A percentile compares a stretch with the other conserved stretches of the same genome.
Conservation (phyloP, 2,329 filamentous ascomycete genomes). For the Penicillium corylophilum region DNA sequence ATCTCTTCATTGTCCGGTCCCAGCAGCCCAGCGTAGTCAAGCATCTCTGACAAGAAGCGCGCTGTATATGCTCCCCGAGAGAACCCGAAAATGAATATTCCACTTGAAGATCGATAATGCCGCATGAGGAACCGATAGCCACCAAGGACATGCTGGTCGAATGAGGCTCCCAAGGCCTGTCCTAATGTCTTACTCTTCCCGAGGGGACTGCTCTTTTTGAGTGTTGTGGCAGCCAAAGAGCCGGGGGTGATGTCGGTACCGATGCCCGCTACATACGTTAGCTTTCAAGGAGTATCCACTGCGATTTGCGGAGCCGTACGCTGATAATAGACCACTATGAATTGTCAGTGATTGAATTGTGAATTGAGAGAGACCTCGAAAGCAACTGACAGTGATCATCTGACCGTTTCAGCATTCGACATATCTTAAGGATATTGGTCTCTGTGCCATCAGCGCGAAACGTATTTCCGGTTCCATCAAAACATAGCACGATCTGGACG, state of each 20-base stretch:
- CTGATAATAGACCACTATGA: slow-evolving; percentile 30
- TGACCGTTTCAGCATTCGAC: slow-evolving; percentile 37
- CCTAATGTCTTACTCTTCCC: slow-evolving; percentile 43
- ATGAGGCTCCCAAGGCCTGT: slow-evolving; percentile 71
- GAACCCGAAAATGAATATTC: slow-evolving; percentile 69
- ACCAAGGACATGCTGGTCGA: slow-evolving; percentile 74
- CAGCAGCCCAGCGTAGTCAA: slow-evolving; percentile 73
- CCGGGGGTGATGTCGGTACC: slow-evolving; percentile 35
- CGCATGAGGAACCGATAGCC: slow-evolving; percentile 75
- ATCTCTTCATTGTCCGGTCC: slow-evolving; percentile 79
- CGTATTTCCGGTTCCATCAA: slow-evolving; percentile 44
- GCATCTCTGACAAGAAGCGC: slow-evolving; percentile 74
- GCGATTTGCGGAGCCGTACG: slow-evolving; percentile 6
- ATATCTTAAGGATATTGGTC: slow-evolving; percentile 46
- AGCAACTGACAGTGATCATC: slow-evolving; percentile 23
- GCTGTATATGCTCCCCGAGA: slow-evolving; percentile 67
- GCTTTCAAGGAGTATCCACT: not conserved
- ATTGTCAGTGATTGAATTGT: not conserved
- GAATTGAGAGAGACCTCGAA: no score
- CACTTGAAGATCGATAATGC: slow-evolving; percentile 58
- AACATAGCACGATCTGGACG: slow-evolving; percentile 35
- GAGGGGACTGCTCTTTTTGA: slow-evolving; percentile 15
- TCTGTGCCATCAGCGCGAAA: slow-evolving; percentile 40
- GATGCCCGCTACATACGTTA: slow-evolving; percentile 27
- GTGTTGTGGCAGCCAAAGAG: slow-evolving; percentile 16